Conservation (phyloP, 2,329 filamentous ascomycete species). For the Phialemonium atrogriseum region DNA sequence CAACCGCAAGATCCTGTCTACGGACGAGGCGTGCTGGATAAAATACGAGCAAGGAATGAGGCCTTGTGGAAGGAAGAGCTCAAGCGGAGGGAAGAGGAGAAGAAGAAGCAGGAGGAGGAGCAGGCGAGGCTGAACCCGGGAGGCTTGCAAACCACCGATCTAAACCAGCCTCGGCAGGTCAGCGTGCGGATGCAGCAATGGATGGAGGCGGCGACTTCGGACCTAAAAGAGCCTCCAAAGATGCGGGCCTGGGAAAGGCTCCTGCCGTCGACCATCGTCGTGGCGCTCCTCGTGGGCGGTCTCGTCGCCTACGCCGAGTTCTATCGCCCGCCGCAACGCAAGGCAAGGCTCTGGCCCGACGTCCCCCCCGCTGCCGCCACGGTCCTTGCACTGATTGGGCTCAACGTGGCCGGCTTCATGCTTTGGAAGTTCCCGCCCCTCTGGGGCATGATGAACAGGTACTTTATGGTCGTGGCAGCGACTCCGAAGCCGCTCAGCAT, state of each 20-base stretch:
- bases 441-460: constrained; percentile 60
- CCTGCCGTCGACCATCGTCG: constrained; percentile 43
- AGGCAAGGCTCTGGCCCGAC: constrained; percentile 48
- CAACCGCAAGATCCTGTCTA: constrained; percentile 39
- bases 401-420: constrained; percentile 48
- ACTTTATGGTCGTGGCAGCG: constrained; percentile 57
- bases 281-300: constrained; percentile 33
- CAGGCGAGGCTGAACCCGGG: constrained; percentile 31
- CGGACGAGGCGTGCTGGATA: constrained; percentile 47
- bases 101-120: constrained; percentile 20
- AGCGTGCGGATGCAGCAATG: constrained; percentile 32
- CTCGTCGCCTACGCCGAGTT: constrained; percentile 34
- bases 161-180: constrained; percentile 24
- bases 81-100: constrained; percentile 16
- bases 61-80: constrained; percentile 38
- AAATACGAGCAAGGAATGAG: constrained; percentile 44
- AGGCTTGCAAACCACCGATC: constrained; percentile 31
- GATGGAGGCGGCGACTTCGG: constrained; percentile 36
- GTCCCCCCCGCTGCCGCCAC: constrained; percentile 57
- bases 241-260: constrained; percentile 46
- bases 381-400: constrained; percentile 49
- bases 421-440: constrained; percentile 56
- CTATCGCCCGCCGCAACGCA: constrained; percentile 41
- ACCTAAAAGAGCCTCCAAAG: constrained; percentile 42
- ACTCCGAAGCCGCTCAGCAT: constrained; percentile 55